Base-by-base conservation (phyloP, 1,284 basidiomycete genomes). In the Blastosporella zonata region DNA sequence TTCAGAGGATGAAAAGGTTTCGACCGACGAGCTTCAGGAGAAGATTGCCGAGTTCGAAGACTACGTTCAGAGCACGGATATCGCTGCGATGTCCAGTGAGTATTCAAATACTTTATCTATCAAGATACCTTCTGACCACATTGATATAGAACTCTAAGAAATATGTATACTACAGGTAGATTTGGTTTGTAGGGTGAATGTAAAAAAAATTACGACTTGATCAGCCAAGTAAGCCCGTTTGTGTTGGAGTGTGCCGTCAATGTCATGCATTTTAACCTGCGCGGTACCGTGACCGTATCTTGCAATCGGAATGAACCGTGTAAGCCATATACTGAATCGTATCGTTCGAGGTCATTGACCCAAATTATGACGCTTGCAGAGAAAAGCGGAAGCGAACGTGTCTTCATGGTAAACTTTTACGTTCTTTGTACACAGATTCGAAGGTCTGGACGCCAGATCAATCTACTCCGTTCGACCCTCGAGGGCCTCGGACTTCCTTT, bases 1-100 rank as follows among this genome's bases (percentile, higher is more conserved):
- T n/a, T 44, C 64, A 90, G 88, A 94, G 87, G 93, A 96, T 57
- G 95, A 96, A 63, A 90, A 95, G 62, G 87, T 99, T 54, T 97
- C 94, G 17, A 75, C 90, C 57, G 93, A 97, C 59, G 94, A 98
- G 38, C 82, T 99, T 58, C 93, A 98, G 73, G 94, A 97, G 66
- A 79, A 87, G 75, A 76, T 95, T 55, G 72, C 73, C 15, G 91
- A 90, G 63, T 86, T 94, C 62, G 95, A 97, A 50, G 97, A 99
- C 68, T 93, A 90, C 70, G 87, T 98, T 60, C 96, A 99, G 81
- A 95, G 91, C 67, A 79, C 89, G 39, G 97, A 99, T 70, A 67
- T 97, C 56, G 85, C 86, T 60, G 91, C 90, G 55, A 92, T 92
- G 89, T 90, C 92, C 70, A 92, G 88, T 90, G 66, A 58, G 86